Conservation (phyloP, 176 grass and related monocot genomes). For the Lolium rigidum region DNA sequence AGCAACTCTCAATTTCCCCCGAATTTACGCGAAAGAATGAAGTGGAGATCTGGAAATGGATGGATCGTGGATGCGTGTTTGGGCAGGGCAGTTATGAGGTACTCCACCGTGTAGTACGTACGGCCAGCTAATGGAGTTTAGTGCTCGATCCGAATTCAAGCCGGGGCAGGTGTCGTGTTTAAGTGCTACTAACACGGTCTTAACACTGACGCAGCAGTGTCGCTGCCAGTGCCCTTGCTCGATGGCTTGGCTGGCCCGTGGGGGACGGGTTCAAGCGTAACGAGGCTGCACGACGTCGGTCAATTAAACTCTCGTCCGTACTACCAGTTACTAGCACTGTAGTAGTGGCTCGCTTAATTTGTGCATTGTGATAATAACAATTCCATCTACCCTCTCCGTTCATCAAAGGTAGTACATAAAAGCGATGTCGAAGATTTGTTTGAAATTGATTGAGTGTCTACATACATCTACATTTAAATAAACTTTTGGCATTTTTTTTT, state of each 20-base stretch:
- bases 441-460: too few relatives aligned
- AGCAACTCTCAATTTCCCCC: background rate
- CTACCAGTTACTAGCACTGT: background rate
- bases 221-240: too few relatives aligned
- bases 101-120: background rate
- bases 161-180: background rate
- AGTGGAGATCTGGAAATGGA: background rate
- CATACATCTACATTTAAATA: too few relatives aligned
- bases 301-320: background rate
- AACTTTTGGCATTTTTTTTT: too few relatives aligned
- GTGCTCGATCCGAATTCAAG: background rate
- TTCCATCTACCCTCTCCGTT: too few relatives aligned
- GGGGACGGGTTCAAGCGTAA: too few relatives aligned
- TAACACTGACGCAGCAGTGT: background rate
- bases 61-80: background rate
- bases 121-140: background rate
- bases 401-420: too few relatives aligned
- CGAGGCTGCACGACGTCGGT: too few relatives aligned
- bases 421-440: too few relatives aligned
- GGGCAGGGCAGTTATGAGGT: background rate
- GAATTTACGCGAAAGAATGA: background rate
- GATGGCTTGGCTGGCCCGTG: too few relatives aligned
- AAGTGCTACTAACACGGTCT: background rate
- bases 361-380: too few relatives aligned
- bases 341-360: too few relatives aligned